Conservation (phyloP, 768 basidiomycete genomes). For the Auricularia sp. region DNA sequence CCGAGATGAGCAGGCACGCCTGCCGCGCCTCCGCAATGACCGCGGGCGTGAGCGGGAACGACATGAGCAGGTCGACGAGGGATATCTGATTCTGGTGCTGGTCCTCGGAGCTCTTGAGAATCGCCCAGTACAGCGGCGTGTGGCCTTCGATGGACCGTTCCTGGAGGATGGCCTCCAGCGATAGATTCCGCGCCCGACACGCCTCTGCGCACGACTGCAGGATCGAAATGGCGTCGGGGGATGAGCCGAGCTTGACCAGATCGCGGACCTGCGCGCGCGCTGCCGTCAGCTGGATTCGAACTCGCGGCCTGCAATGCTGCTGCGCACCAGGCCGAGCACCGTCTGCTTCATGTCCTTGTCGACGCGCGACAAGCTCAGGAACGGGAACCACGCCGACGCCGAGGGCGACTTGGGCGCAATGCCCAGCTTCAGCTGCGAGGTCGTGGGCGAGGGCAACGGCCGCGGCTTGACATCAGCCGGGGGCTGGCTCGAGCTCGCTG, state of each 20-base stretch:
- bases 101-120: conserved; percentile 42
- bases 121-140: conserved; percentile 64
- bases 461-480: too few species aligned
- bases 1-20: conserved; percentile 54
- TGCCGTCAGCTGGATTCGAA: too few species aligned
- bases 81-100: conserved; percentile 17
- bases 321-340: conserved; percentile 37
- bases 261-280: conserved; percentile 23
- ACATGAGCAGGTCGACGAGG: conserved; percentile 43
- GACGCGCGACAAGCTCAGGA: conserved; percentile 12
- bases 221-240: conserved; percentile 27
- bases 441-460: too few species aligned
- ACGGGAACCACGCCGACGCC: not conserved
- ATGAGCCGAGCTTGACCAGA: conserved; percentile 21
- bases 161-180: conserved; percentile 43
- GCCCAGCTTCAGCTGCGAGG: not conserved
- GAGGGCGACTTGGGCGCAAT: not conserved
- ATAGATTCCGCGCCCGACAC: conserved; percentile 38
- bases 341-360: conserved; percentile 43
- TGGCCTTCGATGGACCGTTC: conserved; percentile 53
- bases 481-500: too few species aligned
- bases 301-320: too few species aligned
- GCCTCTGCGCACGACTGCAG: conserved; percentile 56
- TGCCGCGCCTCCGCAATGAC: conserved; percentile 52
- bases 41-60: conserved; percentile 30